Percentiles rank a stretch among this genome's conserved stretches.
phyloP scores from a whole-genome alignment of 2,329 filamentous ascomycete species.

The Teratosphaeria pseudoeucalypti region DNA sequence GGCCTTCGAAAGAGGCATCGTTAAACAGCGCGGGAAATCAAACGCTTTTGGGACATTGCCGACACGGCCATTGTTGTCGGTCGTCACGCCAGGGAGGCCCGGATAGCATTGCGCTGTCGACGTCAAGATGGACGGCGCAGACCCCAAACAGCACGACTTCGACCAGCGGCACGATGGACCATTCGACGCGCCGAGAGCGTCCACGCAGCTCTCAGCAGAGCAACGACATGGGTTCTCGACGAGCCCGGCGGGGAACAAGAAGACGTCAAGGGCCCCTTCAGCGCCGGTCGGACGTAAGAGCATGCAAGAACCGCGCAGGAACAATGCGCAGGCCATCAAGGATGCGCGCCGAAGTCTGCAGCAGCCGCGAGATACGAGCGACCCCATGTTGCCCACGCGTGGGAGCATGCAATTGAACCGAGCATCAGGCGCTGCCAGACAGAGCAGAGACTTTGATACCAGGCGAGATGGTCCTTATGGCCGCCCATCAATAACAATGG shows the following conservation, averaged over 20 bases:
- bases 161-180: slow-evolving; percentile 25
- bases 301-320: neutral
- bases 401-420: slow-evolving; percentile 14
- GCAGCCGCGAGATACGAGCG: slow-evolving; percentile 1
- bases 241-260: neutral
- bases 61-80: neutral
- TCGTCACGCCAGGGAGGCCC: neutral
- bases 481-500: slow-evolving; percentile 23
- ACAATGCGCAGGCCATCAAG: neutral
- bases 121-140: neutral
- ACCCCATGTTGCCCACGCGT: slow-evolving; percentile 1
- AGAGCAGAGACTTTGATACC: slow-evolving; percentile 21
- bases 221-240: neutral
- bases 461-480: slow-evolving; percentile 24
- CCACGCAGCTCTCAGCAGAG: neutral
- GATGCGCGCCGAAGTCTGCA: slow-evolving; percentile 1
- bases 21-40: neutral
- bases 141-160: slow-evolving; percentile 19
- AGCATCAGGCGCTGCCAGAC: slow-evolving; percentile 4
- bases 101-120: neutral
- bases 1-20: neutral
- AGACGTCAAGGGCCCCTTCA: neutral
- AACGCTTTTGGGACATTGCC: neutral
- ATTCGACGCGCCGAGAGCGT: slow-evolving; percentile 11
- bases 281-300: slow-evolving; percentile 5